Base-by-base conservation (phyloP, 2,329 filamentous ascomycete genomes). In the Exophiala bonariae region DNA sequence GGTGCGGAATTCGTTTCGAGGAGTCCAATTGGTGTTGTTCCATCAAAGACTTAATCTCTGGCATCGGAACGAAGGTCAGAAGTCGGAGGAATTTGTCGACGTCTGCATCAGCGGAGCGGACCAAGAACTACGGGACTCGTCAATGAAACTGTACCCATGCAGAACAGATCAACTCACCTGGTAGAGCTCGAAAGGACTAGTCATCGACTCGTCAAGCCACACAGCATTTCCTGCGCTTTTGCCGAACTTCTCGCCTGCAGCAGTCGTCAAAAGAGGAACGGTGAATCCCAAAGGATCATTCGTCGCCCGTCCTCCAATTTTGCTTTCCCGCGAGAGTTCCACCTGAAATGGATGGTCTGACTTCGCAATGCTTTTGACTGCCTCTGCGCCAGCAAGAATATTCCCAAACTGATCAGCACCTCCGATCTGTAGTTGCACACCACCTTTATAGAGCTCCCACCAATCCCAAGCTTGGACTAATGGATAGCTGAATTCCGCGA, bases 321-420 rank as follows among this genome's bases (percentile, higher is more conserved):
- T 49, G 19, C 33, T 46, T 30, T 54, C 55, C 33, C 23, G 39
- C 23, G 40, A 22, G 57, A 36, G 42, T 33, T 18, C 32, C 14
- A 37, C 30, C 23, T 56, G 44, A 31, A 55, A 79, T 65, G 26
- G 49, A 19, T 77, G 72, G 49, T 84, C 77, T 38, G 68, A 72
- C 33, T 78, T 77, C 44, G 85, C 79, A 34, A 92, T 83, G 44
- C 84, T 76, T 66, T 91, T 92, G 60, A 97, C 80, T 2, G 87
- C 81, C 50, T 96, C 89, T 62, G 93, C 85, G 39, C 93, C 93
- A 10, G 91, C 84, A 20, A 95, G 80, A 56, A 99, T 97, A 69
- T 99, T 99, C 54, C 93, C 93, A 64, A 86, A 97, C 70, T 99
- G 93, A 64, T 99, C 93, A 5, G 90, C 90, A 31, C 93, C 93